These are phyloP conservation scores for Orychophragmus violaceus DNA, from an alignment of 345 rosid species.

Conservation along the genomic window DNA sequence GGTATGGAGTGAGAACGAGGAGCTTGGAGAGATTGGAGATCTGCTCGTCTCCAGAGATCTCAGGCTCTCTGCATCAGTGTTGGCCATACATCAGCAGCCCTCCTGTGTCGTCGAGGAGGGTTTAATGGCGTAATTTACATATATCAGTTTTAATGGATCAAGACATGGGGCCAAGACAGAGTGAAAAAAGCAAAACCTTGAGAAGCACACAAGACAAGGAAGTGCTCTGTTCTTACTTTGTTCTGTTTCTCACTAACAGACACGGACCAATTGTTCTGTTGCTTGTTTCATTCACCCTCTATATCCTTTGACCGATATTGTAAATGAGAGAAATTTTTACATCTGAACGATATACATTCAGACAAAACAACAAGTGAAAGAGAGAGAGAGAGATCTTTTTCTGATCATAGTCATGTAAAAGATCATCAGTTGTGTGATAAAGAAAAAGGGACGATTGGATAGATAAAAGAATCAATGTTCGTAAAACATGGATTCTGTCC, in stretches of 20 bases:
- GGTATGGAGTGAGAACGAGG: slow-evolving; percentile 34
- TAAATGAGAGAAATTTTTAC: background rate
- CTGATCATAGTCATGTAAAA: too few relatives aligned
- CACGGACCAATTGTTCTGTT: background rate
- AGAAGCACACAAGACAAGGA: background rate
- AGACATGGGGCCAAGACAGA: too few relatives aligned
- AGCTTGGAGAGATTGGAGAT: slow-evolving; percentile 35
- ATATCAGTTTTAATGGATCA: too few relatives aligned
- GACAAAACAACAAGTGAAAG: background rate
- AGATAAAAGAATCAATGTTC: too few relatives aligned
- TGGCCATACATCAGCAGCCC: slow-evolving; percentile 34
- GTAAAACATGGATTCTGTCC: too few relatives aligned
- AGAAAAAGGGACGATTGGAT: too few relatives aligned
- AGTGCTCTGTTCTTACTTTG: too few relatives aligned
- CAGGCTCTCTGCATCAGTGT: slow-evolving; percentile 18
- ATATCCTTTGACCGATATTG: background rate
- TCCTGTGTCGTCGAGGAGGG: slow-evolving; percentile 8
- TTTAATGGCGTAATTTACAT: background rate
- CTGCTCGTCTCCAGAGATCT: slow-evolving; percentile 30
- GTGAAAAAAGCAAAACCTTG: too few relatives aligned
- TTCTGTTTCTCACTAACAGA: background rate
- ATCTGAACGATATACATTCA: background rate
- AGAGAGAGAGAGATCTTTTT: background rate
- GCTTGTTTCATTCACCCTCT: too few relatives aligned
- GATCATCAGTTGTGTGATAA: too few relatives aligned